Percentiles rank a stretch among this genome's conserved stretches.
Evolutionary conservation across 768 basidiomycete genomes (phyloP).

Genomic region (Suillus bovinus): DNA sequence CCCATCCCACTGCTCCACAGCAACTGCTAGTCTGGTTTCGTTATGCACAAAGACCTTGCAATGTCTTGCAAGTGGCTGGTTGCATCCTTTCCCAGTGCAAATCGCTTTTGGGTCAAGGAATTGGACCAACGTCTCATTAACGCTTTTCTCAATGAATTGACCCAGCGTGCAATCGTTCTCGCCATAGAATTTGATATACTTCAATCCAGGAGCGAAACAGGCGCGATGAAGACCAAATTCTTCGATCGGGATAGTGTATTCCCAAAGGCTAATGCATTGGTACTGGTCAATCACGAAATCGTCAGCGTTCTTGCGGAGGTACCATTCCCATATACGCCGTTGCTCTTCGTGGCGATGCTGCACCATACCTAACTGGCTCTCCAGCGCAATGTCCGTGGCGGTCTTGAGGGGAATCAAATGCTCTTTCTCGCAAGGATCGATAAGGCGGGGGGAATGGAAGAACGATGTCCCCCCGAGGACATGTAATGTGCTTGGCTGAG

Average conservation of each 20-base stretch:
- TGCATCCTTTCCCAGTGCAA: slow-evolving; percentile 84
- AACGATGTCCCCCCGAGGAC: slow-evolving; percentile 31
- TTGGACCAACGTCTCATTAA: slow-evolving; percentile 65
- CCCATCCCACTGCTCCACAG: slow-evolving; percentile 87
- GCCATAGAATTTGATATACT: slow-evolving; percentile 86
- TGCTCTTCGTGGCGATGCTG: slow-evolving; percentile 87
- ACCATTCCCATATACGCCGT: slow-evolving; percentile 94
- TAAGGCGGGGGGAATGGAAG: slow-evolving; percentile 33
- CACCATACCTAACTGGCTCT: slow-evolving; percentile 68
- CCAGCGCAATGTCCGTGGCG: slow-evolving; percentile 66
- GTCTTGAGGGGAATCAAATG: slow-evolving; percentile 54
- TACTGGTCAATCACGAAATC: slow-evolving; percentile 92
- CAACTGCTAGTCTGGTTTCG: slow-evolving; percentile 76
- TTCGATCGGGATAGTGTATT: slow-evolving; percentile 75
- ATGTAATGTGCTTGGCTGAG: slow-evolving; percentile 31
- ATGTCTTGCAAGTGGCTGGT: slow-evolving; percentile 78
- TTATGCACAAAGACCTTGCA: slow-evolving; percentile 93
- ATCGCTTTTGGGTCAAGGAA: slow-evolving; percentile 73
- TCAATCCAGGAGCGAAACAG: slow-evolving; percentile 74
- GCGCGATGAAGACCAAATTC: slow-evolving; percentile 68
- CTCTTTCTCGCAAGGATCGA: slow-evolving; percentile 34
- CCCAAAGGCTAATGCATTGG: slow-evolving; percentile 81
- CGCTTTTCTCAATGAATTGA: slow-evolving; percentile 85
- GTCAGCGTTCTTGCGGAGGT: slow-evolving; percentile 80
- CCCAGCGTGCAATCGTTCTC: slow-evolving; percentile 92